phyloP scores from a whole-genome alignment of 129 eudicot genomes.

The Tagetes patula region DNA sequence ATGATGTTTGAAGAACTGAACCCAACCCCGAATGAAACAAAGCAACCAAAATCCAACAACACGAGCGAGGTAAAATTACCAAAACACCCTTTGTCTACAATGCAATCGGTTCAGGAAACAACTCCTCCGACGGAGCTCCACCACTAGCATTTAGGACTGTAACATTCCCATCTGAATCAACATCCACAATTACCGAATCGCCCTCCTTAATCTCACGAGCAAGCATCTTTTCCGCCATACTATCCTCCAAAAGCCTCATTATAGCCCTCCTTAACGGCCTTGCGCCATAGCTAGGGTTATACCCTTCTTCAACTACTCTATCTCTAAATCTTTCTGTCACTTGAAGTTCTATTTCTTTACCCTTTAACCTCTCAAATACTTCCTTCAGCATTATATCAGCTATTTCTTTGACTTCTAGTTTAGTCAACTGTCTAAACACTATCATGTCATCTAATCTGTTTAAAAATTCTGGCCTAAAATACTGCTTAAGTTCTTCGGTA shows the following conservation, averaged over 20 bases:
- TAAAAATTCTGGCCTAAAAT: conserved; percentile 44
- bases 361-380: conserved; percentile 38
- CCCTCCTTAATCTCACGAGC: conserved; percentile 43
- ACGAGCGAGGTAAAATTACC: not conserved
- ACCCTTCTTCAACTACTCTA: conserved; percentile 47
- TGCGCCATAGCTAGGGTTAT: conserved; percentile 45
- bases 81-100: conserved; percentile 10
- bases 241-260: conserved; percentile 47
- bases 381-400: conserved; percentile 45
- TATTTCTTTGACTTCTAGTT: conserved; percentile 33
- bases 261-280: conserved; percentile 51
- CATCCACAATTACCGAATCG: conserved; percentile 38
- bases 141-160: conserved; percentile 68
- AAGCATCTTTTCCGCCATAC: conserved; percentile 44
- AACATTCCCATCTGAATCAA: conserved; percentile 31
- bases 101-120: conserved; percentile 26
- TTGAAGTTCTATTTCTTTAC: conserved; percentile 35
- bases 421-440: conserved; percentile 36
- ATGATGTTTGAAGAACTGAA: not conserved
- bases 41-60: not conserved
- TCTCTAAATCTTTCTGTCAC: conserved; percentile 33
- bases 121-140: conserved; percentile 59
- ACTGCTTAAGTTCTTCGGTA: conserved; percentile 33
- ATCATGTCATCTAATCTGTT: conserved; percentile 46
- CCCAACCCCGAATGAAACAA: not conserved